A percentile compares a stretch with the other conserved stretches of the same genome.
Evolutionary conservation across 2,329 filamentous ascomycete species (phyloP).

Genomic region (Arthrobotrys musiformis): DNA sequence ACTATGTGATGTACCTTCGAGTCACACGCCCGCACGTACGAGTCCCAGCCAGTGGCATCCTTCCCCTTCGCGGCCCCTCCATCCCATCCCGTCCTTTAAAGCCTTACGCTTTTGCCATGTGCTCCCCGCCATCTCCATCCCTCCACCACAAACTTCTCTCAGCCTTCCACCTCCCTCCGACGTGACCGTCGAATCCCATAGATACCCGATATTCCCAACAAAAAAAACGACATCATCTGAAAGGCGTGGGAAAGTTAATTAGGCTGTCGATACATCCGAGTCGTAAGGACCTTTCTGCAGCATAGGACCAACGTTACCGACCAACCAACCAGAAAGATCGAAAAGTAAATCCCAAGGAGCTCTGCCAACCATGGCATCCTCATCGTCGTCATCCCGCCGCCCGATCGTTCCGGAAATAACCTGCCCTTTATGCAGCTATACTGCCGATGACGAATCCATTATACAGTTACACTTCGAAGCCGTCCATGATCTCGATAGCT

Average conservation of each 20-base stretch:
- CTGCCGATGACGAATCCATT: conserved; percentile 35
- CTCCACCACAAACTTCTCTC: not conserved
- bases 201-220: not conserved
- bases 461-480: conserved; percentile 48
- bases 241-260: not conserved
- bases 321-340: not conserved
- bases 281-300: no score
- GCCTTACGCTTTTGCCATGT: conserved; percentile 43
- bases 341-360: not conserved
- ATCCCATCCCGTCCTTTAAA: not conserved
- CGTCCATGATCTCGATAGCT: conserved; percentile 20
- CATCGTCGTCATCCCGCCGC: conserved; percentile 16
- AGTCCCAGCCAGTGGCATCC: conserved; percentile 2
- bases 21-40: conserved; percentile 1
- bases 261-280: no score
- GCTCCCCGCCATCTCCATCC: conserved; percentile 22
- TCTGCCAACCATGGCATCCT: conserved; percentile 43
- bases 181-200: not conserved
- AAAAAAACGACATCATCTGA: not conserved
- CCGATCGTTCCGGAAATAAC: conserved; percentile 19
- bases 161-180: conserved; percentile 6
- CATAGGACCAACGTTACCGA: not conserved
- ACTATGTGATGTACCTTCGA: conserved; percentile 2
- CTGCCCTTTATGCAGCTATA: conserved; percentile 40
- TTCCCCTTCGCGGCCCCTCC: conserved; percentile 13